phyloP scores from a whole-genome alignment of 306 rosid species.

The Datisca glomerata region DNA sequence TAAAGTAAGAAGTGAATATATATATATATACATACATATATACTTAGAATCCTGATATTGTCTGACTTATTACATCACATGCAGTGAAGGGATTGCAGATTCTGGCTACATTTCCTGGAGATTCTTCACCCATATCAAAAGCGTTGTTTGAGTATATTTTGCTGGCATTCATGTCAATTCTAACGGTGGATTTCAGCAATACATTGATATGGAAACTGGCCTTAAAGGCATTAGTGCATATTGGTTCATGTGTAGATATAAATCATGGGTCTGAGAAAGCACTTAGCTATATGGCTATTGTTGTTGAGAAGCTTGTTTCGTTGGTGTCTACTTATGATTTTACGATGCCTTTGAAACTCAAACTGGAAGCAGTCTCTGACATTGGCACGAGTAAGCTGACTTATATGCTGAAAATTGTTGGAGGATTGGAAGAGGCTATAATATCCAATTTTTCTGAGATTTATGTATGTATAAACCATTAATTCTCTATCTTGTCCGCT shows the following conservation, averaged over 20 bases:
- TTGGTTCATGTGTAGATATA: slow-evolving; percentile 51
- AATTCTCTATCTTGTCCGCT: slow-evolving; percentile 13
- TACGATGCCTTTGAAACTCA: slow-evolving; percentile 43
- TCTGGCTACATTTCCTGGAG: slow-evolving; percentile 59
- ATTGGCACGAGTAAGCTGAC: slow-evolving; percentile 58
- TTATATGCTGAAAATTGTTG: slow-evolving; percentile 60
- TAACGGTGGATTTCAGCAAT: slow-evolving; percentile 38
- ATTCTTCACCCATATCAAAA: slow-evolving; percentile 45
- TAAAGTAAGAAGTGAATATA: too few species aligned
- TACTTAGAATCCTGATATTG: background rate
- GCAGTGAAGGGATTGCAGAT: slow-evolving; percentile 84
- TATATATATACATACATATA: background rate
- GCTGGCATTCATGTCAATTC: slow-evolving; percentile 53
- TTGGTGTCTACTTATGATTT: slow-evolving; percentile 38
- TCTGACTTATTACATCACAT: slow-evolving; percentile 7
- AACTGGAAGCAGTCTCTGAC: slow-evolving; percentile 55
- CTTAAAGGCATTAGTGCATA: slow-evolving; percentile 52
- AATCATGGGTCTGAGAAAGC: slow-evolving; percentile 48
- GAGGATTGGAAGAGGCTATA: slow-evolving; percentile 54
- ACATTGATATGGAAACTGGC: slow-evolving; percentile 50
- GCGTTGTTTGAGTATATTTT: slow-evolving; percentile 43
- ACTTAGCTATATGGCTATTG: slow-evolving; percentile 36
- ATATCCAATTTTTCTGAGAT: slow-evolving; percentile 37
- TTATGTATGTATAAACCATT: slow-evolving; percentile 30
- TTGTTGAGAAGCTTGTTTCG: slow-evolving; percentile 47